Evolutionary conservation across 306 rosid species (phyloP).

Genomic region (Lupinus albus): DNA sequence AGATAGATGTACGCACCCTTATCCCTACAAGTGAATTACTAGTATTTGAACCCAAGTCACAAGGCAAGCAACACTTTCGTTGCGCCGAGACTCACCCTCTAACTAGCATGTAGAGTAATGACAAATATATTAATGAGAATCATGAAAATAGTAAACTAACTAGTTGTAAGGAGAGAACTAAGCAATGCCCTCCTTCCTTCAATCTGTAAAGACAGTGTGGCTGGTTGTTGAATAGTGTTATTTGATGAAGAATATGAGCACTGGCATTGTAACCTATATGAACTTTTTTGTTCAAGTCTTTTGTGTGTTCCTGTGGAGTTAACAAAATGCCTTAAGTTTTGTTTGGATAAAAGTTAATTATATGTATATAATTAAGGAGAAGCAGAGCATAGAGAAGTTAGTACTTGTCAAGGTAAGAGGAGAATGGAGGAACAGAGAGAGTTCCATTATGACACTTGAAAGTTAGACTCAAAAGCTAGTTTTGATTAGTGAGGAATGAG

Average conservation of each 20-base stretch:
- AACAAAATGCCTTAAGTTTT: conserved; percentile 32
- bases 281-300: conserved; percentile 43
- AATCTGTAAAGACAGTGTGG: conserved; percentile 42
- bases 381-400: conserved; percentile 46
- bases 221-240: conserved; percentile 39
- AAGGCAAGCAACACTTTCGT: no score
- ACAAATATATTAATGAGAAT: not conserved
- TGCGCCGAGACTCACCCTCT: no score
- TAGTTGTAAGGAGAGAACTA: conserved; percentile 64
- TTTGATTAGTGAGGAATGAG: conserved; percentile 23
- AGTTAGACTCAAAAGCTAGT: conserved; percentile 30
- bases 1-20: no score
- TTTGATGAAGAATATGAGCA: conserved; percentile 56
- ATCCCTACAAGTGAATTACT: no score
- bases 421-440: conserved; percentile 53
- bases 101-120: not conserved
- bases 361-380: conserved; percentile 13
- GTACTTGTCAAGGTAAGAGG: conserved; percentile 61
- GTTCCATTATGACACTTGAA: conserved; percentile 56
- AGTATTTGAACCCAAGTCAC: no score
- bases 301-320: conserved; percentile 63
- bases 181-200: conserved; percentile 81
- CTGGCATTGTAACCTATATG: conserved; percentile 48
- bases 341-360: conserved; percentile 27
- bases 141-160: conserved; percentile 44